Conservation (phyloP, 1,139 yeast species). For the Yamadazyma spencermartinsiae region DNA sequence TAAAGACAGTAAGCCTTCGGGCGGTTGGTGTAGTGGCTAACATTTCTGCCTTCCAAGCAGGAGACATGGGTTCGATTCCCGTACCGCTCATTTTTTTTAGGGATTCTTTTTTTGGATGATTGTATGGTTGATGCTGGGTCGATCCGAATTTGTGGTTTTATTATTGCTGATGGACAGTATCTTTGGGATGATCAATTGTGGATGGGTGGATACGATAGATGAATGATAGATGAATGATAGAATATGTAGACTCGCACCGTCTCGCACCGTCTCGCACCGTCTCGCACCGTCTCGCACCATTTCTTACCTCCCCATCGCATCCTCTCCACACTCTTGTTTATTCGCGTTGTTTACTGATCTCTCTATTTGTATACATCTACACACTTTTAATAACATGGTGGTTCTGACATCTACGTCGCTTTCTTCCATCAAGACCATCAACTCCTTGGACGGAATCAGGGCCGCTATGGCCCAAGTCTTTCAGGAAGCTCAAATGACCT, state of each 20-base stretch:
- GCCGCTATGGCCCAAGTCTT: slow-evolving; percentile 66
- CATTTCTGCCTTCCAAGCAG: slow-evolving; percentile 76
- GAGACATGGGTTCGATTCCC: slow-evolving; percentile 84
- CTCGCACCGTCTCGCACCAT: neutral
- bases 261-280: slow-evolving; percentile 3
- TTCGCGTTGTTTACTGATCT: too few relatives aligned
- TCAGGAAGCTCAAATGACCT: slow-evolving; percentile 74
- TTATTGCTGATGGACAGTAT: too few relatives aligned
- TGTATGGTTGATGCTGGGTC: neutral
- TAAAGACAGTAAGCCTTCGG: slow-evolving; percentile 24
- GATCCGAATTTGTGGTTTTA: neutral
- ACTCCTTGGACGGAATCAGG: slow-evolving; percentile 28
- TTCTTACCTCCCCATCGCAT: neutral
- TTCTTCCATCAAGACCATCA: slow-evolving; percentile 17
- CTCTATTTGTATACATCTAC: too few relatives aligned
- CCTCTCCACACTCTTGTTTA: too few relatives aligned
- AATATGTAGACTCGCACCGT: too few relatives aligned
- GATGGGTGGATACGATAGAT: too few relatives aligned
- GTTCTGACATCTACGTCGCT: slow-evolving; percentile 4
- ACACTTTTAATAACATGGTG: neutral
- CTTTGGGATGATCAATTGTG: too few relatives aligned
- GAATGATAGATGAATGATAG: too few relatives aligned
- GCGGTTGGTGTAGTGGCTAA: slow-evolving; percentile 56
- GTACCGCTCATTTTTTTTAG: slow-evolving; percentile 57
- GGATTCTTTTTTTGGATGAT: slow-evolving; percentile 22